phyloP scores from a whole-genome alignment of 176 grass and related monocot species.

The Saccharum officinarum region DNA sequence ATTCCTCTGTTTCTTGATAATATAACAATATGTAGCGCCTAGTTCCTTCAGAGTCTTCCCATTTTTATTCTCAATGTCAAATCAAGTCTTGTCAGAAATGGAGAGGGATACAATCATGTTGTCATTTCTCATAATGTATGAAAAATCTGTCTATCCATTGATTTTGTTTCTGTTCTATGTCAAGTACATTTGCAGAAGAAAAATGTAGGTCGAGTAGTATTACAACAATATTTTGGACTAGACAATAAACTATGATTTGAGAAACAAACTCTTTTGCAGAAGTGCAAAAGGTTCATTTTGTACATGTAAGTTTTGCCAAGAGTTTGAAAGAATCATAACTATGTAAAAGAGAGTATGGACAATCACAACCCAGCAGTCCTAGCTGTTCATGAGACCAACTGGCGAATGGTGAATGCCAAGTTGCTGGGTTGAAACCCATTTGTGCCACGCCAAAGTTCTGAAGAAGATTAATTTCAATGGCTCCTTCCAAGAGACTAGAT shows the following conservation, averaged over 20 bases:
- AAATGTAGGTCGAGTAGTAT: neutral
- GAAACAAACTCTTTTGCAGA: neutral
- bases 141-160: neutral
- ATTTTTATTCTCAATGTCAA: neutral
- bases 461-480: too few species aligned
- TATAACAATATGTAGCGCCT: neutral
- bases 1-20: neutral
- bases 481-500: too few species aligned
- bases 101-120: neutral
- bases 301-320: neutral
- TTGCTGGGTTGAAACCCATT: too few species aligned
- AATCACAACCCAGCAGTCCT: too few species aligned
- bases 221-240: neutral
- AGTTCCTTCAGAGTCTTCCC: too few species aligned
- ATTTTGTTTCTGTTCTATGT: neutral
- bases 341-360: too few species aligned
- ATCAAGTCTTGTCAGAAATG: neutral
- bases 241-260: neutral
- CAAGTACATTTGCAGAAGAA: neutral
- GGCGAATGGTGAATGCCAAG: too few species aligned
- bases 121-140: neutral
- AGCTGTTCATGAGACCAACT: too few species aligned
- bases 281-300: neutral
- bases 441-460: too few species aligned
- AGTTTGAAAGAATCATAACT: too few species aligned